Conservation (phyloP, 148 eudicot species). For the Chenopodium berlandieri region DNA sequence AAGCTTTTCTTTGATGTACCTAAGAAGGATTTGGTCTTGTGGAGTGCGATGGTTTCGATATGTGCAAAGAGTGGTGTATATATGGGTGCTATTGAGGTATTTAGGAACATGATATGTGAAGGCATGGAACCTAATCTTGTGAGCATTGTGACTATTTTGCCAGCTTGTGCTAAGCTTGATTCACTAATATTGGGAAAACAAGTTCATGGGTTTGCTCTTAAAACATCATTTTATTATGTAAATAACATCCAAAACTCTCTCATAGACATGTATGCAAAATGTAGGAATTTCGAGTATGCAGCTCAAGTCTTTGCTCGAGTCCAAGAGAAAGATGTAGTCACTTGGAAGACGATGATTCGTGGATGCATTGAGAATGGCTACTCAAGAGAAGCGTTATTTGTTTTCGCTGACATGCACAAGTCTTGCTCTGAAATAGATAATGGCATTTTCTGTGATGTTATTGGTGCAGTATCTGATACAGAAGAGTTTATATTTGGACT, state of each 20-base stretch:
- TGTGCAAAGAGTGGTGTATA: slow-evolving; percentile 40
- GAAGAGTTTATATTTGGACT: slow-evolving; percentile 34
- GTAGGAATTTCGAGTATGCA: slow-evolving; percentile 39
- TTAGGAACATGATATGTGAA: slow-evolving; percentile 43
- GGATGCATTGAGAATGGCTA: slow-evolving; percentile 45
- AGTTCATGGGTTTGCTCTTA: slow-evolving; percentile 51
- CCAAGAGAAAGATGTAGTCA: slow-evolving; percentile 43
- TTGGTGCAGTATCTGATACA: slow-evolving; percentile 38
- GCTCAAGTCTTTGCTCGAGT: slow-evolving; percentile 35
- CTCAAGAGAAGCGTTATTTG: slow-evolving; percentile 37
- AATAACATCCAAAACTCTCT: slow-evolving; percentile 54
- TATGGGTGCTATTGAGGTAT: slow-evolving; percentile 40
- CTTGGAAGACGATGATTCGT: slow-evolving; percentile 62
- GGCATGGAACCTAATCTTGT: slow-evolving; percentile 48
- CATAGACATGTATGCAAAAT: slow-evolving; percentile 62
- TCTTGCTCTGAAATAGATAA: slow-evolving; percentile 39
- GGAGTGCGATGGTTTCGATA: slow-evolving; percentile 63
- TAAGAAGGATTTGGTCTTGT: slow-evolving; percentile 52
- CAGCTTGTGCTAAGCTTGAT: slow-evolving; percentile 57
- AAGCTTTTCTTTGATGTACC: slow-evolving; percentile 38
- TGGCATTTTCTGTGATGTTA: slow-evolving; percentile 37
- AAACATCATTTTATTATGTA: slow-evolving; percentile 24
- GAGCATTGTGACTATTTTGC: slow-evolving; percentile 48
- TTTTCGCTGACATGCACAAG: slow-evolving; percentile 34
- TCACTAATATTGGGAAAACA: slow-evolving; percentile 44